Conservation (phyloP, 2,329 filamentous ascomycete species). For the Fusarium sororula region DNA sequence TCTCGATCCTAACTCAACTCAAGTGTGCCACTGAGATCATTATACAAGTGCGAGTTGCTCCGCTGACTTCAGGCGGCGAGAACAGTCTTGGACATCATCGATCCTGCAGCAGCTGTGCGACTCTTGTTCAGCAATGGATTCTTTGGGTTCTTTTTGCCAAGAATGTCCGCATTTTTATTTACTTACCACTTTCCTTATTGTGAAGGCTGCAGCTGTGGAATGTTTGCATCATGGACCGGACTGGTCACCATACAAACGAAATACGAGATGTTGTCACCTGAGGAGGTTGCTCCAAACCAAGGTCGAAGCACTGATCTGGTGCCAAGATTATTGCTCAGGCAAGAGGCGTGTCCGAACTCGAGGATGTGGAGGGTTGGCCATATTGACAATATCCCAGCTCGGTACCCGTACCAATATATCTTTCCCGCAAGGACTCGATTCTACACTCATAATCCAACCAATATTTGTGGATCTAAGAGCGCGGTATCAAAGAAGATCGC, state of each 20-base stretch:
- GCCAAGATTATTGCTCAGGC: background rate
- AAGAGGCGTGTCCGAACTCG: background rate
- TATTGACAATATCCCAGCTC: background rate
- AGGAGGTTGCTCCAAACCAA: background rate
- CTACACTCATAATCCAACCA: background rate
- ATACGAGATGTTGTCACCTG: background rate
- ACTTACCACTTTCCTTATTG: background rate
- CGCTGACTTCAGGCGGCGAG: background rate
- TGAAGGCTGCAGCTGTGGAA: background rate
- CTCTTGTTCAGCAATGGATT: background rate
- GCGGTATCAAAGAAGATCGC: background rate
- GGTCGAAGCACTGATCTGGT: background rate
- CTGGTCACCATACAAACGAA: background rate
- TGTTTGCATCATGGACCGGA: background rate
- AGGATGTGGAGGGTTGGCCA: background rate
- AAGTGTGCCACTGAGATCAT: conserved; percentile 8
- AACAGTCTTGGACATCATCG: background rate
- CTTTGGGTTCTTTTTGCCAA: background rate
- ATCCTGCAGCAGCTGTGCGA: background rate
- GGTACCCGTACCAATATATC: background rate
- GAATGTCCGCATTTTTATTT: background rate
- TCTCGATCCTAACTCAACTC: background rate
- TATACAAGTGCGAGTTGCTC: background rate
- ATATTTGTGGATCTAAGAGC: background rate
- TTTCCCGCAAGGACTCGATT: background rate